These are phyloP conservation scores for Haematococcus sp. DNA, from an alignment of 139 green algal species.

Conservation along the genomic window DNA sequence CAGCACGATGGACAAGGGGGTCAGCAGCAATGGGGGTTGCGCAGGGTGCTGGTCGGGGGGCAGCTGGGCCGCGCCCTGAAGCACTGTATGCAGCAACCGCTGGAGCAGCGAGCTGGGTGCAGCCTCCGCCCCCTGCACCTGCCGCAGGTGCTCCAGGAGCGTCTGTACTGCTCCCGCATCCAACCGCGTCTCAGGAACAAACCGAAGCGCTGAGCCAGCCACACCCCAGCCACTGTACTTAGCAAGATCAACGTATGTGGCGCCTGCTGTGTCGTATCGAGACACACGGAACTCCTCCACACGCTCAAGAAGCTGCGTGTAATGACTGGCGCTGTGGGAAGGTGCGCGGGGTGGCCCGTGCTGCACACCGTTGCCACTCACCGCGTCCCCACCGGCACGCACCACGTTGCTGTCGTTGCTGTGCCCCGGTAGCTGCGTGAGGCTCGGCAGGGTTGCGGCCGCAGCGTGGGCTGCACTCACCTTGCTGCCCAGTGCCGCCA, in stretches of 20 bases:
- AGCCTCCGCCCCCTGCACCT: neutral
- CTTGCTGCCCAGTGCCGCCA: neutral
- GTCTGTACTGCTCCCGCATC: neutral
- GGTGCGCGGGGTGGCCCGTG: neutral
- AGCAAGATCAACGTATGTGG: neutral
- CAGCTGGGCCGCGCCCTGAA: neutral
- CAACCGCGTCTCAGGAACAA: neutral
- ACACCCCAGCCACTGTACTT: conserved; percentile 1
- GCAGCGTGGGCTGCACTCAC: neutral
- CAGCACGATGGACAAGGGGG: neutral
- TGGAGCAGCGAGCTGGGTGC: neutral
- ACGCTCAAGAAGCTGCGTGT: neutral
- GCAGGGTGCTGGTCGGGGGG: neutral
- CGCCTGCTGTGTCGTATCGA: neutral
- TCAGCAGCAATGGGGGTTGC: neutral
- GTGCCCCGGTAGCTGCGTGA: neutral
- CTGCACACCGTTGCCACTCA: neutral
- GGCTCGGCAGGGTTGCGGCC: neutral
- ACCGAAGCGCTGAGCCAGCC: neutral
- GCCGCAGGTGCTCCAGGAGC: neutral
- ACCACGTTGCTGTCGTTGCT: neutral
- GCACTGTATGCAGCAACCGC: neutral
- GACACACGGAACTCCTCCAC: conserved; percentile 5
- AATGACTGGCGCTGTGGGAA: neutral
- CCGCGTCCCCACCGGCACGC: neutral